A percentile compares a stretch with the other conserved stretches of the same genome.
Evolutionary conservation across 345 rosid genomes (phyloP).

Genomic region (Syzygium jambos): DNA sequence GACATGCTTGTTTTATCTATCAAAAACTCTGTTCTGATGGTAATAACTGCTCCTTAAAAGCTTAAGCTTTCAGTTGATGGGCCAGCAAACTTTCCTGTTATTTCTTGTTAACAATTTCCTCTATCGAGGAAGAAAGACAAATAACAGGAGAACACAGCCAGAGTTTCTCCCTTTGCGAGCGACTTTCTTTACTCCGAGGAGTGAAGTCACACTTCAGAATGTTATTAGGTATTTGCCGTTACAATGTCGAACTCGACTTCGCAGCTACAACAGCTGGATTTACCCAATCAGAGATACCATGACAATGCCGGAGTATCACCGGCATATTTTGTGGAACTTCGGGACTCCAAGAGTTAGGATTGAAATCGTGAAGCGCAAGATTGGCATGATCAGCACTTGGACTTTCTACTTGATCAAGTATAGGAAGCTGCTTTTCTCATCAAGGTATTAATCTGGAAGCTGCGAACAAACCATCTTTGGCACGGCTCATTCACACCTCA

Average conservation of each 20-base stretch:
- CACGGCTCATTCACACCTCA: background rate
- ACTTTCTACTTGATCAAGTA: background rate
- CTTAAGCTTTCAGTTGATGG: background rate
- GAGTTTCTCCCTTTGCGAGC: too few relatives aligned
- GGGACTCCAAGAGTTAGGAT: background rate
- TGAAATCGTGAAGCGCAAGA: background rate
- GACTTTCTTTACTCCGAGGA: too few relatives aligned
- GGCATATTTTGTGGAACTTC: background rate
- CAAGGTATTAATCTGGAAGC: background rate
- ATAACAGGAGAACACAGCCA: too few relatives aligned
- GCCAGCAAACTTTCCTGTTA: background rate
- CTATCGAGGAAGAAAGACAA: too few relatives aligned
- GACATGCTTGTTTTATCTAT: background rate
- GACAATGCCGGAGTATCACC: background rate
- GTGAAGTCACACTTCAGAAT: too few relatives aligned
- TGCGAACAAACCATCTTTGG: background rate
- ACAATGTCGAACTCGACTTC: background rate
- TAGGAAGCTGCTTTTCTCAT: background rate
- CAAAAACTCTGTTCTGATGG: background rate
- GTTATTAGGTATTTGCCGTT: too few relatives aligned
- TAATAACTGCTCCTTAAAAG: background rate
- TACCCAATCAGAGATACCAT: background rate
- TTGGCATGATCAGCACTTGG: background rate
- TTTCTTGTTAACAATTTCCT: background rate
- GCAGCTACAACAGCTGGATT: background rate